Evolutionary conservation across 352 stramenopile species (phyloP).

Genomic region (Elongisporangium senticosum): DNA sequence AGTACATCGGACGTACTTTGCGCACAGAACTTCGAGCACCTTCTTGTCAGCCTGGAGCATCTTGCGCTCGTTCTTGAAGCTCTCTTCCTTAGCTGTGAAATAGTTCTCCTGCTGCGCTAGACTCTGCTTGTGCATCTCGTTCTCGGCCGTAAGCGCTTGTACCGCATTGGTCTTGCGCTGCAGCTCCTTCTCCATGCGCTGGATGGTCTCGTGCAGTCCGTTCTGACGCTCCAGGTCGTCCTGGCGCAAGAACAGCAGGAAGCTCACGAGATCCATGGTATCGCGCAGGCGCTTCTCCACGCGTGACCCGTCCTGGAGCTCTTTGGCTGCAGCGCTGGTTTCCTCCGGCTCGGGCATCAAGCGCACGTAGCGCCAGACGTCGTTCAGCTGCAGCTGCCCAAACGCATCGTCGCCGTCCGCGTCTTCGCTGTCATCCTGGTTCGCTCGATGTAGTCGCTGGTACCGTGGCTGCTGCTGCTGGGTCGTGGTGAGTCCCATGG

Average conservation of each 20-base stretch:
- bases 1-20: constrained; percentile 20
- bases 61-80: constrained; percentile 37
- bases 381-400: constrained; percentile 6
- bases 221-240: constrained; percentile 52
- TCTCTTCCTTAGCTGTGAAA: constrained; percentile 58
- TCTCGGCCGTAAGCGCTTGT: constrained; percentile 32
- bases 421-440: neutral
- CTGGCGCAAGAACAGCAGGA: constrained; percentile 47
- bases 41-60: constrained; percentile 61
- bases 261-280: constrained; percentile 69
- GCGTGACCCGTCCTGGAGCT: constrained; percentile 11
- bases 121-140: constrained; percentile 44
- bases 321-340: neutral
- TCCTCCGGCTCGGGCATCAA: constrained; percentile 1
- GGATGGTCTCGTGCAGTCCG: constrained; percentile 37
- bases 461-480: constrained; percentile 4
- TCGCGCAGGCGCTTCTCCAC: constrained; percentile 40
- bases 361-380: constrained; percentile 9
- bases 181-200: constrained; percentile 37
- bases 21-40: constrained; percentile 56
- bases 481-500: constrained; percentile 6
- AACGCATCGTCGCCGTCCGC: constrained; percentile 5
- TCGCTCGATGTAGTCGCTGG: constrained; percentile 2
- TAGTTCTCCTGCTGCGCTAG: constrained; percentile 54
- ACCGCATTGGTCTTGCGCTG: constrained; percentile 46